These are phyloP conservation scores for Globisporangium splendens DNA, from an alignment of 352 stramenopile species.

Conservation along the genomic window DNA sequence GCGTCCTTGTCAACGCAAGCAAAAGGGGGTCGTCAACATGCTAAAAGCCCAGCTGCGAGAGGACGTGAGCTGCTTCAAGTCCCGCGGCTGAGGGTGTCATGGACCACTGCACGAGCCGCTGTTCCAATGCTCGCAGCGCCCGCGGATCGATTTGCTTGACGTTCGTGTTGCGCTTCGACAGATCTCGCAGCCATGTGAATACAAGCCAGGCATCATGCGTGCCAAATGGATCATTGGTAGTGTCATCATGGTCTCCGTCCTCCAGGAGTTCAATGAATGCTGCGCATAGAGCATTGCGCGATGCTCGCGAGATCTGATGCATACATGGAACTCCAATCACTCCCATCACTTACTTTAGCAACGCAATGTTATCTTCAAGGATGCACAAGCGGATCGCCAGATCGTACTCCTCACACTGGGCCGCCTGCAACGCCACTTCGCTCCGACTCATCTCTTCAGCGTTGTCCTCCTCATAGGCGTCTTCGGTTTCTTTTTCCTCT, in stretches of 20 bases:
- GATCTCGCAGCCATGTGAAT: slow-evolving; percentile 43
- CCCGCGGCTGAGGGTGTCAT: slow-evolving; percentile 24
- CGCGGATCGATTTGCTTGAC: slow-evolving; percentile 35
- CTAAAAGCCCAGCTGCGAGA: slow-evolving; percentile 26
- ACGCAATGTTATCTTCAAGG: slow-evolving; percentile 41
- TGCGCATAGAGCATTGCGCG: slow-evolving; percentile 45
- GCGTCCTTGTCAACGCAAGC: not conserved
- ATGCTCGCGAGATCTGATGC: slow-evolving; percentile 25
- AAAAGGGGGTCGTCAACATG: too few species aligned
- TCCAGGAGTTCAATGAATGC: slow-evolving; percentile 47
- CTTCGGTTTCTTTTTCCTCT: slow-evolving; percentile 4
- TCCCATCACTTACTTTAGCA: slow-evolving; percentile 37
- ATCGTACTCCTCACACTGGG: slow-evolving; percentile 36
- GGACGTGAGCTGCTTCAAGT: slow-evolving; percentile 33
- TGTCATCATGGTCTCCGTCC: slow-evolving; percentile 3
- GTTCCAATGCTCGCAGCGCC: slow-evolving; percentile 27
- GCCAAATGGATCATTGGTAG: not conserved
- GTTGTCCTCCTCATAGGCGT: not conserved
- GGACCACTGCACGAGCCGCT: slow-evolving; percentile 27
- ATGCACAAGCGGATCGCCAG: slow-evolving; percentile 52
- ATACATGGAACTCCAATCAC: slow-evolving; percentile 29
- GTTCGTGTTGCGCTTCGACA: slow-evolving; percentile 9
- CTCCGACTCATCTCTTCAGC: slow-evolving; percentile 16
- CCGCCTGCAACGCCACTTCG: slow-evolving; percentile 38
- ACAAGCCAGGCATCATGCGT: slow-evolving; percentile 29